Base-by-base conservation (phyloP, 768 basidiomycete genomes). In the Russula emetica region DNA sequence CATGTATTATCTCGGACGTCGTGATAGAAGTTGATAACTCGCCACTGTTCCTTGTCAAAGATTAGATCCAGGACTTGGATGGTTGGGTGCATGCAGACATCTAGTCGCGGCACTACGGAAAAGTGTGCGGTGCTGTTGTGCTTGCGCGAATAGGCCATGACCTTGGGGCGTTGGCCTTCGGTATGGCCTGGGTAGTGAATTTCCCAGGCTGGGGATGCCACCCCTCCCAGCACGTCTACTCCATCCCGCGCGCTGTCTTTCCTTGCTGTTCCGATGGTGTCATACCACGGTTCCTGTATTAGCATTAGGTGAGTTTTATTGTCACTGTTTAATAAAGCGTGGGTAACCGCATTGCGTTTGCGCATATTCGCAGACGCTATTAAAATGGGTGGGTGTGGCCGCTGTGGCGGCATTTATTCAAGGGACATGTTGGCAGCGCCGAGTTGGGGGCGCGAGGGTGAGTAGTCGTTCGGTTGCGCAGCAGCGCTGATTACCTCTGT, bases 21-120 rank as follows among this genome's bases (percentile, higher is more conserved):
- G 2, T 32, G 32, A 10, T 32, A 32, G 32, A 32, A 32, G 2
- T 32, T 32, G 9, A 32, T 32, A 0, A 32, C 32, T 32, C 32
- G 32, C 32, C 32, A 32, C 2, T 32, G 8, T 32, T 32, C 32
- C 1, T 32, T 32, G 0, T 32, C 32, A 9, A 32, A 32, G 9
- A 32, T 32, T 9, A 32, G 9, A 2, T 32, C 32, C 9, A 32
- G 32, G 1, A 32, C 32, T 32, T 32, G 32, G 1, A 32, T 32
- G 1, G 32, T 32, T 32, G 32, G 38, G 38, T 40, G 38, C 1
- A 4, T 5, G 30, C 51, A 52, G 51, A 52, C 32, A 2, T 52
- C 30, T 0, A 10, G 7, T 4, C 28, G 6, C 0, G 28, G 28
- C 0, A 20, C 38, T 2, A 1, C 8, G 2, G 10, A 14, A 8